A percentile compares a stretch with the other conserved stretches of the same genome.
Conservation (phyloP, 495 filamentous ascomycete genomes). For the Podospora conica region DNA sequence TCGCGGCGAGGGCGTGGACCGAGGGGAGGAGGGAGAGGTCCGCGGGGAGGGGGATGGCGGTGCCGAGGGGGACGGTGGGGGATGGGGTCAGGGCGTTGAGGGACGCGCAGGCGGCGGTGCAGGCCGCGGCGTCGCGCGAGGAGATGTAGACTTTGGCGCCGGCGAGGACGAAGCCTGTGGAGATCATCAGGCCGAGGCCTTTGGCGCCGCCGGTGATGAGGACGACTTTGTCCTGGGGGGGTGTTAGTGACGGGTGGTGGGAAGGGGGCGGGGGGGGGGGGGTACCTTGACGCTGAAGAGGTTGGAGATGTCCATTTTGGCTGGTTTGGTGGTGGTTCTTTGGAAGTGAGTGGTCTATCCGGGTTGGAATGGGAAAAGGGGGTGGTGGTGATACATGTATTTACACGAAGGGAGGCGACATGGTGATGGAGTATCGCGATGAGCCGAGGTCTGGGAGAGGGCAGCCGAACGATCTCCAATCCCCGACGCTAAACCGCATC, state of each 20-base stretch:
- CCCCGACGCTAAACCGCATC: not conserved
- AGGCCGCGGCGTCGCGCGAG: slow-evolving; percentile 50
- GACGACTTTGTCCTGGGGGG: slow-evolving; percentile 33
- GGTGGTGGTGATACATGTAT: not conserved
- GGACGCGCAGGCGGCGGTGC: slow-evolving; percentile 22
- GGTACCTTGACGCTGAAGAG: slow-evolving; percentile 56
- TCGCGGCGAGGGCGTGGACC: slow-evolving; percentile 55
- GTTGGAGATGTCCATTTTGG: slow-evolving; percentile 47
- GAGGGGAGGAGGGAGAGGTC: slow-evolving; percentile 41
- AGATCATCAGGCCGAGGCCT: slow-evolving; percentile 72
- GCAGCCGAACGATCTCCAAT: not conserved
- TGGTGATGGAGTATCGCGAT: not conserved
- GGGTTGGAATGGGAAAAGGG: not conserved
- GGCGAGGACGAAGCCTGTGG: slow-evolving; percentile 69
- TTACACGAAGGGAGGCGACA: not conserved
- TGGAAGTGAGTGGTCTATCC: not conserved
- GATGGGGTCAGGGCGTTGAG: slow-evolving; percentile 20
- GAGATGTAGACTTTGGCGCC: slow-evolving; percentile 82
- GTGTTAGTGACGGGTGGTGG: not conserved
- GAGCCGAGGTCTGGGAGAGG: not conserved
- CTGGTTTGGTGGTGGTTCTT: not conserved
- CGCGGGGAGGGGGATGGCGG: slow-evolving; percentile 32
- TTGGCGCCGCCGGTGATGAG: slow-evolving; percentile 46
- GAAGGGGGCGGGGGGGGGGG: not conserved
- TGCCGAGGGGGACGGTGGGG: slow-evolving; percentile 4